phyloP scores from a whole-genome alignment of 2,329 filamentous ascomycete species.

The Colletotrichum sp. region DNA sequence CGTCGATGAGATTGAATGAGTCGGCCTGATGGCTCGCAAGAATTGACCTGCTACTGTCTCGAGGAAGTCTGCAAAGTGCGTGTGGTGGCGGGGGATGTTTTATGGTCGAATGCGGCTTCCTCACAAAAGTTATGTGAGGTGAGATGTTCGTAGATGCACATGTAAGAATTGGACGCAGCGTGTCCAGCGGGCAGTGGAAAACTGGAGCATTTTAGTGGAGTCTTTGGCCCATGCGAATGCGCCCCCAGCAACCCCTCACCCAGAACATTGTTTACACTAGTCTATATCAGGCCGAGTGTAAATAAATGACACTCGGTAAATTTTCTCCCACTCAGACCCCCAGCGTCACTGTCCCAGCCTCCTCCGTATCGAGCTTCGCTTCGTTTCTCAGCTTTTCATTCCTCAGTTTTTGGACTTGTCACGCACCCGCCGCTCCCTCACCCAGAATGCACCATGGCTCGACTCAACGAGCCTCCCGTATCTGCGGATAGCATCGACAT shows the following conservation, averaged over 20 bases:
- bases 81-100: background rate
- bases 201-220: background rate
- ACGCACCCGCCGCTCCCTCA: background rate
- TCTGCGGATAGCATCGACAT: slow-evolving; percentile 74
- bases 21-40: background rate
- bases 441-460: slow-evolving; percentile 67
- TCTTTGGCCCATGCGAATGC: background rate
- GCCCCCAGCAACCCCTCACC: slow-evolving; percentile 18
- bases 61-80: background rate
- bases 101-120: background rate
- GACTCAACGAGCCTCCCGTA: slow-evolving; percentile 76
- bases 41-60: background rate
- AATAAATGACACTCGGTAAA: slow-evolving; percentile 23
- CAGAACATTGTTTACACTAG: slow-evolving; percentile 12
- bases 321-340: slow-evolving; percentile 18
- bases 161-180: background rate
- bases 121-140: background rate
- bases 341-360: slow-evolving; percentile 20
- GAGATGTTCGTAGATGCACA: background rate
- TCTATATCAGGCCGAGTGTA: slow-evolving; percentile 16
- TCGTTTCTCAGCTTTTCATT: slow-evolving; percentile 4
- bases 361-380: slow-evolving; percentile 14
- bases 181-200: background rate
- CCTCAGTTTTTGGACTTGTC: slow-evolving; percentile 1
- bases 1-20: background rate